A percentile compares a stretch with the other conserved stretches of the same genome.
These are phyloP conservation scores for Phaeosphaeria sp. DNA, from an alignment of 2,329 filamentous ascomycete species.

Conservation along the genomic window DNA sequence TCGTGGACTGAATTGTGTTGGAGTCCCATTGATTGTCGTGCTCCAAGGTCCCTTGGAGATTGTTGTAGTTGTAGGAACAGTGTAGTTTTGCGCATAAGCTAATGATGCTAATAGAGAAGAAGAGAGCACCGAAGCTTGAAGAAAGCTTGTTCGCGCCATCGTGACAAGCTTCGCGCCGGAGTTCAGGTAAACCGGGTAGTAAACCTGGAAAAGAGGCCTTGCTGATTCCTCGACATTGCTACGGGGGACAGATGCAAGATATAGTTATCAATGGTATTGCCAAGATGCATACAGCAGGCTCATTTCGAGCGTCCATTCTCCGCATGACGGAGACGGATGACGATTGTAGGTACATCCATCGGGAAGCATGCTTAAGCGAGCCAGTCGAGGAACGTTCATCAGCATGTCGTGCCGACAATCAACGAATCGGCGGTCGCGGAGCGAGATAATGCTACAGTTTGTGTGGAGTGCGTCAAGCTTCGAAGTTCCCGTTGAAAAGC, in stretches of 20 bases:
- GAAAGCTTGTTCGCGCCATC: conserved; percentile 36
- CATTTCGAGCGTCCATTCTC: conserved; percentile 12
- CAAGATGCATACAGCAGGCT: conserved; percentile 7
- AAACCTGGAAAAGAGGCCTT: not conserved
- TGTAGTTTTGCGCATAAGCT: conserved; percentile 21
- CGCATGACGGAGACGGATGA: conserved; percentile 21
- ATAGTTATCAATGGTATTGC: conserved; percentile 9
- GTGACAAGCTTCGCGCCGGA: conserved; percentile 12
- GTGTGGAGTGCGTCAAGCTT: conserved; percentile 5
- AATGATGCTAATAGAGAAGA: conserved; percentile 31
- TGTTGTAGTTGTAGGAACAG: conserved; percentile 11
- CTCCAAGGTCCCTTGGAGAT: conserved; percentile 26
- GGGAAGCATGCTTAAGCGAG: conserved; percentile 18
- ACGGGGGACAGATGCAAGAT: conserved; percentile 1
- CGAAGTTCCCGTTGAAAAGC: conserved; percentile 9
- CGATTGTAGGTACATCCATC: conserved; percentile 14
- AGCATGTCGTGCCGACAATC: conserved; percentile 24
- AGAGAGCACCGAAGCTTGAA: conserved; percentile 28
- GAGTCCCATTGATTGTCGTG: conserved; percentile 35
- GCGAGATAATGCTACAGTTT: not conserved
- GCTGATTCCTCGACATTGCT: not conserved
- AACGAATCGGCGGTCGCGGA: conserved; percentile 22
- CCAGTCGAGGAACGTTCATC: conserved; percentile 9
- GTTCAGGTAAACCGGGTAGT: not conserved
- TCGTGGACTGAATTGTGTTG: conserved; percentile 37